Evolutionary conservation across 1,284 basidiomycete species (phyloP), one percentile per base, ranked within the genome.

Genomic region (Veloboletus limbatus): DNA sequence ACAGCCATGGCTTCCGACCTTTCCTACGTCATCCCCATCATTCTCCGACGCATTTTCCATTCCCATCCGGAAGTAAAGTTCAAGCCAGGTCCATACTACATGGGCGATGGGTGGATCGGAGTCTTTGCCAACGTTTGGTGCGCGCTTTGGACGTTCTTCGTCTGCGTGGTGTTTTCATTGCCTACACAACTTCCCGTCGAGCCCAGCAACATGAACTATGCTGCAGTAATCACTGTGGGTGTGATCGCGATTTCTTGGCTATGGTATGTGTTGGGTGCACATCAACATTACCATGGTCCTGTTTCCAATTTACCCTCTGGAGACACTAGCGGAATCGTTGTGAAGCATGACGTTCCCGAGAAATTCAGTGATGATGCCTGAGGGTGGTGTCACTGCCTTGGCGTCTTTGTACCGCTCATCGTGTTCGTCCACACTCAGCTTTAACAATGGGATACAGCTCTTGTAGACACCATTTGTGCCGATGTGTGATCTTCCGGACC

Each of bases 31-130:
- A 83, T 89, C 49, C 85, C 88, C 2, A 85, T 89, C 58, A 74
- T 81, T 61, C 69, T 84, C 61, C 79, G 88, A 28, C 76, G 90
- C 47, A 68, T 86, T 47, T 92, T 78, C 67, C 73, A 77, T 48
- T 75, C 85, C 52, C 92, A 95, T 60, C 91, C 92, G 0, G 92
- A 94, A 41, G 85, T 94, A 28, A 72, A 72, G 55, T 93, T 90
- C 74, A 84, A 83, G 62, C 90, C 91, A 1, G 92, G 92, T n/a
- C 92, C 92, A 16, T 94, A 92, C 70, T 88, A 82, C 63, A 82
- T 93, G 74, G 91, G 91, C 18, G 72, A 81, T 43, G 89, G 88
- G 0, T 56, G 73, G 48, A 63, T 92, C 17, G 88, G 86, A 3
- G 77, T 75, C 69, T 58, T 74, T 13, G 76, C 78, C 54, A 92